Conservation (phyloP, 1,284 basidiomycete species). For the Meira miltonrushii region DNA sequence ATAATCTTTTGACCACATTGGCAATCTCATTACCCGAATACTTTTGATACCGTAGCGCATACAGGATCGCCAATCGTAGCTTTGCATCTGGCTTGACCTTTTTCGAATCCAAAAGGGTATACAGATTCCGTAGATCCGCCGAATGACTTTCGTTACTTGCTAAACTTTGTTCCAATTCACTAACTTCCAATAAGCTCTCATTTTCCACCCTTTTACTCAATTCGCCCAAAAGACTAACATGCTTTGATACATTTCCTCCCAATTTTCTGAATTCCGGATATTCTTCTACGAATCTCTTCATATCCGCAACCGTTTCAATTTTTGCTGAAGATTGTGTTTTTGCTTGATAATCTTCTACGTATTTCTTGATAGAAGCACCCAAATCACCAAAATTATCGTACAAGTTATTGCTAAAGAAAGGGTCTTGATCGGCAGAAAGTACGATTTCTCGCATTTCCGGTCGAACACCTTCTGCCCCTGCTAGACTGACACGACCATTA, state of each 20-base stretch:
- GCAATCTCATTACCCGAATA: conserved; percentile 77
- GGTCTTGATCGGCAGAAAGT: conserved; percentile 81
- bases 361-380: conserved; percentile 83
- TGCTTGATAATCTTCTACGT: conserved; percentile 89
- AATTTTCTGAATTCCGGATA: conserved; percentile 96
- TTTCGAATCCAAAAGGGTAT: conserved; percentile 55
- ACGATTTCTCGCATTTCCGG: conserved; percentile 88
- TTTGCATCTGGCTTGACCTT: conserved; percentile 75
- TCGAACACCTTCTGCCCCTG: conserved; percentile 75
- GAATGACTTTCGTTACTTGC: conserved; percentile 78
- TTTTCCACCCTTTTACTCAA: conserved; percentile 81
- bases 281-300: conserved; percentile 77
- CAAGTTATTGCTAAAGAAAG: conserved; percentile 87
- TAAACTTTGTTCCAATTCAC: conserved; percentile 92
- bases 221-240: conserved; percentile 93
- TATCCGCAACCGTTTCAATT: conserved; percentile 89
- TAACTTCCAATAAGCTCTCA: conserved; percentile 71
- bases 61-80: conserved; percentile 85
- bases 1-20: conserved; percentile 72
- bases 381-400: conserved; percentile 95
- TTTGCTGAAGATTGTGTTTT: conserved; percentile 67
- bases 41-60: conserved; percentile 91
- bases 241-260: conserved; percentile 96
- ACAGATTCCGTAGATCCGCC: conserved; percentile 65
- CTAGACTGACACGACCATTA: conserved; percentile 84